Conservation (phyloP, 148 eudicot species). For the Rhododendron ovatum region DNA sequence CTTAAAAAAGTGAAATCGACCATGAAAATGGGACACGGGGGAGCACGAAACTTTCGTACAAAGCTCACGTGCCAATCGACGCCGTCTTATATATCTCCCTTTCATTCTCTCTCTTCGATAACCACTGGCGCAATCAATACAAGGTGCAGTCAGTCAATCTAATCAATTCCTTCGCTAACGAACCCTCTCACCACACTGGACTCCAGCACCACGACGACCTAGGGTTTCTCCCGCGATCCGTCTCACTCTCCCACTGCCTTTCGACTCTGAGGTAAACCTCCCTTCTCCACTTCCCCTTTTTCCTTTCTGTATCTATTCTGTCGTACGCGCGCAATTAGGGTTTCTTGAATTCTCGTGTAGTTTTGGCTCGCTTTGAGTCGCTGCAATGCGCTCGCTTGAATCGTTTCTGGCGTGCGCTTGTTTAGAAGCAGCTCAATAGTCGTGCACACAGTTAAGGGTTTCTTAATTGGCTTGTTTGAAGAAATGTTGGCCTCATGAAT, state of each 20-base stretch:
- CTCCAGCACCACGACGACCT: neutral
- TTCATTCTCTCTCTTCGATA: neutral
- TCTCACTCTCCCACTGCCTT: neutral
- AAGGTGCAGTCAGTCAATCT: neutral
- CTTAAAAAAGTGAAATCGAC: too few relatives aligned
- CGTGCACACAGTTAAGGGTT: neutral
- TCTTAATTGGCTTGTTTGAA: neutral
- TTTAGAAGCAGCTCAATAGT: neutral
- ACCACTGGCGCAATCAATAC: neutral
- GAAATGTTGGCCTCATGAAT: neutral
- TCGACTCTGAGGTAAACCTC: neutral
- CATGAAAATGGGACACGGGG: too few relatives aligned
- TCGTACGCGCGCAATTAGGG: neutral
- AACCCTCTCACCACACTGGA: neutral
- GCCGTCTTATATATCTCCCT: neutral
- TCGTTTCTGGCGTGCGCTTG: neutral
- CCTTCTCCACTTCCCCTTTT: neutral
- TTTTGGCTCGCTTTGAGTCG: neutral
- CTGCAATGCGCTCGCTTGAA: neutral
- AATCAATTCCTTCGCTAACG: neutral
- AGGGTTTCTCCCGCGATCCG: neutral
- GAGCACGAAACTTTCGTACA: too few relatives aligned
- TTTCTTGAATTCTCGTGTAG: neutral
- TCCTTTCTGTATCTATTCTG: neutral
- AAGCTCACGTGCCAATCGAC: neutral